A percentile compares a stretch with the other conserved stretches of the same genome.
Evolutionary conservation across 2,329 filamentous ascomycete genomes (phyloP).

Genomic region (Huntiella bhutanensis): DNA sequence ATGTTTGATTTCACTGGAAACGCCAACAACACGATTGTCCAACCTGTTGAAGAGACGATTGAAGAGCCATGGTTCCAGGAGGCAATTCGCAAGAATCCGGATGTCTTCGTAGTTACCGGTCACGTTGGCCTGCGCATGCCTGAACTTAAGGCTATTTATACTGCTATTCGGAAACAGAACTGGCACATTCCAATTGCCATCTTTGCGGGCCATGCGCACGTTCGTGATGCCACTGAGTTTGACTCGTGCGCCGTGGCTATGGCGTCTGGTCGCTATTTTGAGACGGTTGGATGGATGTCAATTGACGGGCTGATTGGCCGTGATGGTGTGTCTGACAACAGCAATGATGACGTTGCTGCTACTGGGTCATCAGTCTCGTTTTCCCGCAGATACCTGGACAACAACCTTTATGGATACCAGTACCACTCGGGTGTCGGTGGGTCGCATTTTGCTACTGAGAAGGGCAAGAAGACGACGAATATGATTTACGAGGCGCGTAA

Average conservation of each 20-base stretch:
- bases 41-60: slow-evolving; percentile 60
- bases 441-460: slow-evolving; percentile 54
- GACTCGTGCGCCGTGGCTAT: slow-evolving; percentile 62
- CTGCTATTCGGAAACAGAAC: slow-evolving; percentile 54
- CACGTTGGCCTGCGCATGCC: slow-evolving; percentile 68
- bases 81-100: slow-evolving; percentile 65
- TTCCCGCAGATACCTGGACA: slow-evolving; percentile 74
- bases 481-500: slow-evolving; percentile 53
- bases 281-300: slow-evolving; percentile 88
- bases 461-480: slow-evolving; percentile 51
- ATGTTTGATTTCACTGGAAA: slow-evolving; percentile 86
- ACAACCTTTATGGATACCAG: slow-evolving; percentile 69
- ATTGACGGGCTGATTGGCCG: slow-evolving; percentile 41
- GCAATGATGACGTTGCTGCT: slow-evolving; percentile 17
- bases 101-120: slow-evolving; percentile 71
- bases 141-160: slow-evolving; percentile 62
- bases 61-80: slow-evolving; percentile 77
- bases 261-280: slow-evolving; percentile 80
- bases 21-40: slow-evolving; percentile 75
- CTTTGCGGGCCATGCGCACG: slow-evolving; percentile 80
- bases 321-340: slow-evolving; percentile 13
- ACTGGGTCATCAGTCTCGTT: slow-evolving; percentile 33
- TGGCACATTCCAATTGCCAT: slow-evolving; percentile 77
- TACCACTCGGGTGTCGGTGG: slow-evolving; percentile 60
- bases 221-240: slow-evolving; percentile 65